Conservation (phyloP, 192 early-diverging fungal genomes). For the Coemansia javaensis region DNA sequence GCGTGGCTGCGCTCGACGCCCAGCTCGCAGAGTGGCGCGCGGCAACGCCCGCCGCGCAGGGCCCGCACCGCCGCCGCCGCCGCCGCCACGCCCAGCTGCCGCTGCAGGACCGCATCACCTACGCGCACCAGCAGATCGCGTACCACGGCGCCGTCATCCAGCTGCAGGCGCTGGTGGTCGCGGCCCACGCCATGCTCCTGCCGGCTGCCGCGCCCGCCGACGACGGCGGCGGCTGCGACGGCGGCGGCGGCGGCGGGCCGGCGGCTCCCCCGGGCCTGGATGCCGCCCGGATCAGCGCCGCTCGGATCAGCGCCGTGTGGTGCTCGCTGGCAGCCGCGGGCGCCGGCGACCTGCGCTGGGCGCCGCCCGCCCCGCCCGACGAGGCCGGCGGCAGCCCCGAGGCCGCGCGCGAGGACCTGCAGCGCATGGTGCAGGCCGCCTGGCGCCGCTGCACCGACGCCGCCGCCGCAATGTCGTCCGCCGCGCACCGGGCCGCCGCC, state of each 20-base stretch:
- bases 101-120: conserved; percentile 42
- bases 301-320: conserved; percentile 32
- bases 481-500: conserved; percentile 28
- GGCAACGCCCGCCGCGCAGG: conserved; percentile 36
- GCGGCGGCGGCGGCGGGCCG: too few species aligned
- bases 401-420: conserved; percentile 41
- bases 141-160: conserved; percentile 47
- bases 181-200: conserved; percentile 35
- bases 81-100: conserved; percentile 40
- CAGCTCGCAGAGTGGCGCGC: conserved; percentile 46
- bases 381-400: conserved; percentile 43
- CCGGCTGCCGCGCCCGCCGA: conserved; percentile 31
- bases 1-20: conserved; percentile 25
- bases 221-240: conserved; percentile 1
- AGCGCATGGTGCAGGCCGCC: conserved; percentile 43
- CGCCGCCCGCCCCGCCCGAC: conserved; percentile 32
- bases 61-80: conserved; percentile 28
- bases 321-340: conserved; percentile 32
- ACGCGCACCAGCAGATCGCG: conserved; percentile 44
- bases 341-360: too few species aligned
- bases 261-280: too few species aligned
- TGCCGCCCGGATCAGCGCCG: too few species aligned
- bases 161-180: conserved; percentile 37
- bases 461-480: conserved; percentile 39
- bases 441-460: conserved; percentile 50